Base-by-base conservation (phyloP, 805 yeast genomes). In the Saccharomycopsis sp. region DNA sequence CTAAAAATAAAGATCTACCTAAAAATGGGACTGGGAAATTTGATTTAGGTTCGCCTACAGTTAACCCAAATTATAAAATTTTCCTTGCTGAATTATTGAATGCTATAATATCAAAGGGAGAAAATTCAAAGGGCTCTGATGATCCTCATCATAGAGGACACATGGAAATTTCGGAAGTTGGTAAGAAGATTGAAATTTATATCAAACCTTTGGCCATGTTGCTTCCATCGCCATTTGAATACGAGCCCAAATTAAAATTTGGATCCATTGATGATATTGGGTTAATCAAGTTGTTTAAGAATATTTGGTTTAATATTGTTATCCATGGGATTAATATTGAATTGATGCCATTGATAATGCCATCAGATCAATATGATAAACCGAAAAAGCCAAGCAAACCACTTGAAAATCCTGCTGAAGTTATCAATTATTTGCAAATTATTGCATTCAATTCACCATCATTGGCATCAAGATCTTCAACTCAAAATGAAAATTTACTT, bases 251-350 rank as follows among this genome's bases (percentile, higher is more conserved):
- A 0, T 55, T 67, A 19, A 57, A 57, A 13, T 52, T 71, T n/a
- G 26, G 23, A 19, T 19, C n/a, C 13, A 24, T 23, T n/a, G 54
- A 59, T 6, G 76, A 81, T 51, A 74, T 75, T 32, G 66, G 65
- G 1, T 65, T 77, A 1, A 65, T 78, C 39, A 70, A 73, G 38
- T 66, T 80, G 48, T 86, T 90, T 67, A 74, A 94, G 57, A 84
- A 93, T 61, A 78, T 87, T 36, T 93, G 99, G 99, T 87, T 86
- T 61, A 93, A 90, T 57, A 69, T 93, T 71, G 90, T 81, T 3
- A 84, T 89, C 22, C 96, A 93, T 61, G 98, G 98, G 0, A 87
- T 80, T 59, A 73, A 78, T n/a, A 68, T 68, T 44, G 69, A 69
- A 29, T 79, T 41, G 8, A 16, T 40, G 20, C 39, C 42, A 6